These are phyloP conservation scores for Zymoseptoria ardabiliae DNA, from an alignment of 2,329 filamentous ascomycete genomes.

Conservation along the genomic window DNA sequence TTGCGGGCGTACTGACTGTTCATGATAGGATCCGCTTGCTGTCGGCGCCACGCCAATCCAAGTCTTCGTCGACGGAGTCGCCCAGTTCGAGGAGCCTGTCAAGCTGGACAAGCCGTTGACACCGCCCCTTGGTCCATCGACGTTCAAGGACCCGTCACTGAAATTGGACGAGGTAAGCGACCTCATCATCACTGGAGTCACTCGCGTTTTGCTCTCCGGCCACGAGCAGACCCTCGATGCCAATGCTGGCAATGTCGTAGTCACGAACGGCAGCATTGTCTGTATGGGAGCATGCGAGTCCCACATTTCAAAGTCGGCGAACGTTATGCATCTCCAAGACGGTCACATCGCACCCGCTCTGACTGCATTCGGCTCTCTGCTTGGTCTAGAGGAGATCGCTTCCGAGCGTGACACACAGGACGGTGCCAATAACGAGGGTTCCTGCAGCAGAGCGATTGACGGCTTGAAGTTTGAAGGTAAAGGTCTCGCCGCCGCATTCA, in stretches of 20 bases:
- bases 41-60: slow-evolving; percentile 35
- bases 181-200: slow-evolving; percentile 52
- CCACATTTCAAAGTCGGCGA: slow-evolving; percentile 37
- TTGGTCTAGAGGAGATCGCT: slow-evolving; percentile 59
- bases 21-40: slow-evolving; percentile 4
- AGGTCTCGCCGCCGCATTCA: slow-evolving; percentile 31
- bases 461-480: slow-evolving; percentile 36
- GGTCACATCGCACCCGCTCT: slow-evolving; percentile 56
- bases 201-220: slow-evolving; percentile 44
- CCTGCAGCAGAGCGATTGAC: slow-evolving; percentile 51
- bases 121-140: slow-evolving; percentile 35
- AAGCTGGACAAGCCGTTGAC: slow-evolving; percentile 46
- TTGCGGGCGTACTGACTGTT: not conserved
- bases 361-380: slow-evolving; percentile 52
- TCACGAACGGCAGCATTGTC: slow-evolving; percentile 47
- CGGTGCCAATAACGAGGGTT: slow-evolving; percentile 43
- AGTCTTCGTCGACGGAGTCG: slow-evolving; percentile 37
- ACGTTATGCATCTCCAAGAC: slow-evolving; percentile 45
- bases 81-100: slow-evolving; percentile 46
- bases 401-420: slow-evolving; percentile 44
- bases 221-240: slow-evolving; percentile 27
- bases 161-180: slow-evolving; percentile 23
- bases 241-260: slow-evolving; percentile 38
- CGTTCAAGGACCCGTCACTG: slow-evolving; percentile 35
- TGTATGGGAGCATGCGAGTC: slow-evolving; percentile 50